phyloP scores from a whole-genome alignment of 163 green algal genomes.

The Dunaliella salina region DNA sequence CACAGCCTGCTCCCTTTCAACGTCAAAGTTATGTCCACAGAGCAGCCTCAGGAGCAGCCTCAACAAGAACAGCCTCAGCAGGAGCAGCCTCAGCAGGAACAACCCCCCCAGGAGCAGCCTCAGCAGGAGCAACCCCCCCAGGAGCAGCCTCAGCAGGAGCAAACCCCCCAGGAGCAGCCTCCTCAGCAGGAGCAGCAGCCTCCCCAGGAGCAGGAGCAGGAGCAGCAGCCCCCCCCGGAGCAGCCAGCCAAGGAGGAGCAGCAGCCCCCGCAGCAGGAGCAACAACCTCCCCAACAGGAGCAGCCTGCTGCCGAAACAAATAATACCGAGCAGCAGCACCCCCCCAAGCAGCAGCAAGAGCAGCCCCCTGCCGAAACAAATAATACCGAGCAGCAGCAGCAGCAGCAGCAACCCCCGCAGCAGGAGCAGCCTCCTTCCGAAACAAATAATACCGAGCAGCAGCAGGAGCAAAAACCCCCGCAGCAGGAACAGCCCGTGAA shows the following conservation, averaged over 20 bases:
- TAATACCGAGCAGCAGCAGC: not conserved
- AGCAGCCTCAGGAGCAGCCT: not conserved
- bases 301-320: not conserved
- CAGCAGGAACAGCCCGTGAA: not conserved
- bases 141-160: not conserved
- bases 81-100: constrained; percentile 11
- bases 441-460: not conserved
- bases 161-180: not conserved
- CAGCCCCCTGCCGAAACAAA: not conserved
- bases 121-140: not conserved
- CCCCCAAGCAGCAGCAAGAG: constrained; percentile 2
- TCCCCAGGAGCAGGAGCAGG: not conserved
- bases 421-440: constrained; percentile 8
- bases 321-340: not conserved
- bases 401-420: not conserved
- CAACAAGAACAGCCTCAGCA: constrained; percentile 7
- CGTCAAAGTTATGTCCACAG: no score
- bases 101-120: no score
- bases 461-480: not conserved
- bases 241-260: not conserved
- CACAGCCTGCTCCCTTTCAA: no score
- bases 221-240: not conserved
- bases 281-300: not conserved
- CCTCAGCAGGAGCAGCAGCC: not conserved
- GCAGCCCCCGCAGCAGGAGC: not conserved